Conservation (phyloP, 2,329 filamentous ascomycete genomes). For the Monilinia fructicola region DNA sequence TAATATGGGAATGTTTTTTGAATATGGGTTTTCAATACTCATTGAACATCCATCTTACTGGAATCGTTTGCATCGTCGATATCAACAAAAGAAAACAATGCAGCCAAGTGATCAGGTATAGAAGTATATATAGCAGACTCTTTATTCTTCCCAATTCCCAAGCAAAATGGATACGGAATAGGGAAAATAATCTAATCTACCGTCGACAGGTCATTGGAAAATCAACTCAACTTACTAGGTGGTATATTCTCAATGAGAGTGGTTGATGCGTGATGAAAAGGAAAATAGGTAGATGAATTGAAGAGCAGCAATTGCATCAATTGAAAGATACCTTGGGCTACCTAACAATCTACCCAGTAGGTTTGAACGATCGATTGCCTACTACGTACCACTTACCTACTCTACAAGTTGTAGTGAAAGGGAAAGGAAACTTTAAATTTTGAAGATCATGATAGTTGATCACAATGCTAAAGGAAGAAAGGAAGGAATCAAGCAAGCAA, state of each 20-base stretch:
- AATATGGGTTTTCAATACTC: no score
- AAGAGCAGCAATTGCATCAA: no score
- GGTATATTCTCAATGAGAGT: not conserved
- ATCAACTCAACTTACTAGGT: not conserved
- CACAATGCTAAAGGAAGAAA: not conserved
- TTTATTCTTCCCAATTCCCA: not conserved
- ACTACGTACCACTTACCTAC: not conserved
- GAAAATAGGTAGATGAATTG: no score
- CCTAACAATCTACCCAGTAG: no score
- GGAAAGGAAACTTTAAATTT: not conserved
- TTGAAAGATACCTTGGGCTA: no score
- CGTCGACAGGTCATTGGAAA: not conserved
- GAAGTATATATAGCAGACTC: no score
- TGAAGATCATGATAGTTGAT: not conserved
- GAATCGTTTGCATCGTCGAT: not conserved
- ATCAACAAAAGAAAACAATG: not conserved
- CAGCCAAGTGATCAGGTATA: not conserved
- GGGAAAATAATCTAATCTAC: not conserved
- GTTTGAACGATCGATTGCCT: no score
- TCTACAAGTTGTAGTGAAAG: not conserved
- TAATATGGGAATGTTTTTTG: no score
- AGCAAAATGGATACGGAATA: not conserved
- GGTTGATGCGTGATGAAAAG: not conserved
- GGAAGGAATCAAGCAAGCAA: not conserved
- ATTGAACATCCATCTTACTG: no score